Percentiles rank a stretch among this genome's conserved stretches.
Evolutionary conservation across 192 early-diverging fungal genomes (phyloP).

Genomic region (Backusella tarrabulga): DNA sequence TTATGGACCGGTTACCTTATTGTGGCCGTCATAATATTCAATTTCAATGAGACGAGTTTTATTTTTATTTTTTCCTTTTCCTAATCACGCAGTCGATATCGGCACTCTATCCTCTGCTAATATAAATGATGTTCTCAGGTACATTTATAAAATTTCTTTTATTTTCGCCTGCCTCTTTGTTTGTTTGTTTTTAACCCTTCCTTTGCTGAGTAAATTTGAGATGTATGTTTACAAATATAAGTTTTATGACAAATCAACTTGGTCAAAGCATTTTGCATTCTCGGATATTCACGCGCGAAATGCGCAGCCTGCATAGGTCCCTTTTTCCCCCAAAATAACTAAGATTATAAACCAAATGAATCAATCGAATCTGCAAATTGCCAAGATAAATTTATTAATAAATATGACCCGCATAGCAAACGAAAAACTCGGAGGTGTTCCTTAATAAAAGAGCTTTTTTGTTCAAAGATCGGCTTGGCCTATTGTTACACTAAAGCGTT

Average conservation of each 20-base stretch:
- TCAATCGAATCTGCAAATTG: background rate
- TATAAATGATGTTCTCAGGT: background rate
- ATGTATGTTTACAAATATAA: background rate
- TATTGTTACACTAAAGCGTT: background rate
- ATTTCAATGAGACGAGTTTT: background rate
- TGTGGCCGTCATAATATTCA: background rate
- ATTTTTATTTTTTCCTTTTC: background rate
- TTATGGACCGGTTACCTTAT: background rate
- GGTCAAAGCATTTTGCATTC: constrained; percentile 5
- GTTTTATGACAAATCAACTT: background rate
- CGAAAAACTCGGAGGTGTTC: background rate
- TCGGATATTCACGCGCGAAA: background rate
- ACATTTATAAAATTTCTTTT: background rate
- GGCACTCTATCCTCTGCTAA: background rate
- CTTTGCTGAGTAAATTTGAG: background rate
- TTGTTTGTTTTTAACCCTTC: constrained; percentile 1
- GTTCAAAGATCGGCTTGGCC: background rate
- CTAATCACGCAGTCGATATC: background rate
- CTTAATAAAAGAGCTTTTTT: background rate
- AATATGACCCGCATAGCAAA: background rate
- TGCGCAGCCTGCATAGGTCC: background rate
- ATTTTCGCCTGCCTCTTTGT: background rate
- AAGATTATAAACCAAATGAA: background rate
- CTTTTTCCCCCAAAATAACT: background rate
- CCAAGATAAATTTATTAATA: background rate